Base-by-base conservation (phyloP, 169 alveolate genomes). In the Plasmodium reichenowi region DNA sequence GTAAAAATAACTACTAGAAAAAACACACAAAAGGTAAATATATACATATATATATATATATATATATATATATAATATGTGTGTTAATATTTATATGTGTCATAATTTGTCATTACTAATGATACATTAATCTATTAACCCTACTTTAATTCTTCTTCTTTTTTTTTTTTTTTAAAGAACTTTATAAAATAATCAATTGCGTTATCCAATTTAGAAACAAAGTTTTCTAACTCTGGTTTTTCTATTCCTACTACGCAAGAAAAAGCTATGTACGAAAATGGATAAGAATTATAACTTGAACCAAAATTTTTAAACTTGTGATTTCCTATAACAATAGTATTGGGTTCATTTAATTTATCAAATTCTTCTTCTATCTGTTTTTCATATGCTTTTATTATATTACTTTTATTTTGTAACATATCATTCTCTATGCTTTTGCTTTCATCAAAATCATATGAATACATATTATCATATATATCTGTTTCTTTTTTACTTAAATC, bases 171-270 rank as follows among this genome's bases (percentile, higher is more conserved):
- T 47, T 48, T 43, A 24, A 64, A 80, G 62, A 48, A 56, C 6
- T 54, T 43, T 20, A 85, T 85, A 74, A 85, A 85, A 32, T 72
- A 50, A 13, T 45, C 63, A 59, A 85, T 71, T 12, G 87, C n/a
- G 13, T 72, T 59, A 52, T 85, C 92, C n/a, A 85, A 56, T 38
- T 71, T 85, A 3, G 8, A 22, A 48, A 85, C 60, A 52, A 85
- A 85, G 9, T 43, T 56, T 70, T 71, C 60, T 22, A 85, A 4
- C 56, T 85, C 92, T 13, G 9, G 62, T 64, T 58, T 47, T 12
- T 85, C 87, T 58, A 85, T 85, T 3, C 92, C 92, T 45, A 85
- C 72, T 13, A 85, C 92, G 20, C 92, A 85, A 10, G 92, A 85
- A 47, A 85, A 85, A 38, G 92, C 92, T 24, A 85, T 85, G 52